Conservation (phyloP, 2,329 filamentous ascomycete species). For the Talaromyces sp. region DNA sequence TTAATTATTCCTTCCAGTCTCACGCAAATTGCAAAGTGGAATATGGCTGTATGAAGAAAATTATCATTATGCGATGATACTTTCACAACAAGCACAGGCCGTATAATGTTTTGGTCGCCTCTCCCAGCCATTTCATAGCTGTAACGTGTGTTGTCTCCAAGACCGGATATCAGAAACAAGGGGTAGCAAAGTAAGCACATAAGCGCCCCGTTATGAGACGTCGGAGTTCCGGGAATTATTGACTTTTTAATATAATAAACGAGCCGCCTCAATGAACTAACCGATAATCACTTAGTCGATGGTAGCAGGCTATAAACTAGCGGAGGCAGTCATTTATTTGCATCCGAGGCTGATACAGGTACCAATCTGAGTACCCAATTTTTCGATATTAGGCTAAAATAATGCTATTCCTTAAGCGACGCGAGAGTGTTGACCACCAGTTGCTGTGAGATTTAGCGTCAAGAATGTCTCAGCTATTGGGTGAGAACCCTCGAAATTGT, state of each 20-base stretch:
- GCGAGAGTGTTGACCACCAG: background rate
- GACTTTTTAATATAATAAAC: background rate
- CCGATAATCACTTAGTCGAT: background rate
- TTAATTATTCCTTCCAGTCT: background rate
- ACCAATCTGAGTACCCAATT: background rate
- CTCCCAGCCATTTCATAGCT: background rate
- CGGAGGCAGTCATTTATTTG: background rate
- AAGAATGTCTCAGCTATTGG: background rate
- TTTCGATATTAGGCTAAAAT: background rate
- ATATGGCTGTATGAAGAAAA: background rate
- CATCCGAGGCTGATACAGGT: background rate
- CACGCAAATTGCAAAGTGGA: constrained; percentile 4
- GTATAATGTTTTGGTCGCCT: background rate
- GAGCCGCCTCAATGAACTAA: background rate
- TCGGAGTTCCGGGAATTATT: background rate
- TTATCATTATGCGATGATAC: background rate
- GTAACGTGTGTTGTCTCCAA: constrained; percentile 7
- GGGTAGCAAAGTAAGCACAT: background rate
- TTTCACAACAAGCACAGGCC: background rate
- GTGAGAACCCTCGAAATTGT: background rate
- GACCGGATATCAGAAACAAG: constrained; percentile 2
- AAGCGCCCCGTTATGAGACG: background rate
- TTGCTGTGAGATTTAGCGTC: background rate
- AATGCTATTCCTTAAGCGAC: too few species aligned
- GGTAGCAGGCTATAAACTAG: background rate